phyloP scores from a whole-genome alignment of 768 basidiomycete genomes.

The Naganishia vishniacii region DNA sequence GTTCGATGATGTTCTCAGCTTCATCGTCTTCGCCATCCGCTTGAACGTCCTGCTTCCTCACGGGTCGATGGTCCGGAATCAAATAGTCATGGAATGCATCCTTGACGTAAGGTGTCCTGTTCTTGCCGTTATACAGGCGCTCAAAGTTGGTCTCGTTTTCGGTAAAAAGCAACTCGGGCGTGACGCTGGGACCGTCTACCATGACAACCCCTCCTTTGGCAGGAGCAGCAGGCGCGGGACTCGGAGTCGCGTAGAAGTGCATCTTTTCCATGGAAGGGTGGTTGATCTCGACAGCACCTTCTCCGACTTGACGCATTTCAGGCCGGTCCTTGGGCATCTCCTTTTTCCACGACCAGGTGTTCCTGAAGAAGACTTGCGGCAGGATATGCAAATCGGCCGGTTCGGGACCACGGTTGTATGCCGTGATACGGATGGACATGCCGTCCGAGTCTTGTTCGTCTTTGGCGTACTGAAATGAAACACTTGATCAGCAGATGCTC shows the following conservation, averaged over 20 bases:
- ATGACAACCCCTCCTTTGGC: constrained; percentile 56
- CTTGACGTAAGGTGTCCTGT: constrained; percentile 77
- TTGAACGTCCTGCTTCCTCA: constrained; percentile 25
- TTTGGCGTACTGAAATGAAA: constrained; percentile 74
- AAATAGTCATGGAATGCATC: constrained; percentile 99
- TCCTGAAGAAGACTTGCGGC: constrained; percentile 94
- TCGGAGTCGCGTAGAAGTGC: constrained; percentile 81
- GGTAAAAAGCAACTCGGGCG: constrained; percentile 84
- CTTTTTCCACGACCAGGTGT: constrained; percentile 90
- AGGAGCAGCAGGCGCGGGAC: constrained; percentile 80
- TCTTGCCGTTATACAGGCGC: constrained; percentile 81
- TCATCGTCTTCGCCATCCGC: constrained; percentile 24
- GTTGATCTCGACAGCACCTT: constrained; percentile 53
- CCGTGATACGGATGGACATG: constrained; percentile 85
- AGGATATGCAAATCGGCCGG: constrained; percentile 88
- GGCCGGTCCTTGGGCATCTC: constrained; percentile 50
- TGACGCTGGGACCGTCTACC: constrained; percentile 59
- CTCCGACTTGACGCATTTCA: constrained; percentile 45
- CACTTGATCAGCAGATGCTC: constrained; percentile 23
- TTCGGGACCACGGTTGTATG: constrained; percentile 94
- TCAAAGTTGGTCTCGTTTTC: constrained; percentile 96
- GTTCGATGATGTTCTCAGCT: constrained; percentile 49
- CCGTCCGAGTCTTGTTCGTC: constrained; percentile 85
- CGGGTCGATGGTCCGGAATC: constrained; percentile 73
- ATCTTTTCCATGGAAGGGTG: constrained; percentile 71